Conservation (phyloP, 2,329 filamentous ascomycete genomes). For the Alternaria arborescens region DNA sequence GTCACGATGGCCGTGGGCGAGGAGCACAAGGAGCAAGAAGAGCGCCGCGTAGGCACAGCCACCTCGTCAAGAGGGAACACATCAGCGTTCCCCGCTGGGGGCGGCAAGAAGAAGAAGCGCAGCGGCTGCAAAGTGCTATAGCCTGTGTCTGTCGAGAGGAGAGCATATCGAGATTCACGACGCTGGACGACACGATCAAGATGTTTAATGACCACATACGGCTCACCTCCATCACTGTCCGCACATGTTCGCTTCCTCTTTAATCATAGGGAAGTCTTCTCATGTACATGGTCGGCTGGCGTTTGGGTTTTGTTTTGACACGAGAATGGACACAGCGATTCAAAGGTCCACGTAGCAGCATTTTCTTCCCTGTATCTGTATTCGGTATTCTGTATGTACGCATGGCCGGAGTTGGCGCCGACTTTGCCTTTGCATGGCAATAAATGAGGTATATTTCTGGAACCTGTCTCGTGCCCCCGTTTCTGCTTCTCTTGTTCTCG, state of each 20-base stretch:
- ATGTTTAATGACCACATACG: constrained; percentile 49
- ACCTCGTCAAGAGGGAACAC: constrained; percentile 26
- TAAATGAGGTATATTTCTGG: constrained; percentile 32
- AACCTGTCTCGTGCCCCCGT: background rate
- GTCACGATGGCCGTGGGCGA: constrained; percentile 89
- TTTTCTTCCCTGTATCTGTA: constrained; percentile 45
- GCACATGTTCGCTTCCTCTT: constrained; percentile 33
- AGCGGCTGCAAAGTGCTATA: constrained; percentile 52
- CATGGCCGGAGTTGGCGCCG: constrained; percentile 15
- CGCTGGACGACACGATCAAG: constrained; percentile 53
- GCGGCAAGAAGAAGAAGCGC: constrained; percentile 51
- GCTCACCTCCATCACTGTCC: constrained; percentile 38
- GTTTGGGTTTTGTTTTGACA: constrained; percentile 30
- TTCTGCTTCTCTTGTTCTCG: no score
- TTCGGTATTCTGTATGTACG: constrained; percentile 43
- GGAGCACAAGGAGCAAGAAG: constrained; percentile 54
- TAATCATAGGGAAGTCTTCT: constrained; percentile 23
- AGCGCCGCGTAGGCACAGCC: constrained; percentile 21
- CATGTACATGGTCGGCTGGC: constrained; percentile 37
- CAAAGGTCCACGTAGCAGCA: constrained; percentile 34
- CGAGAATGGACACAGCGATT: constrained; percentile 27
- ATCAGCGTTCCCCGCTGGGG: constrained; percentile 35
- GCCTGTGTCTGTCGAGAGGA: constrained; percentile 31
- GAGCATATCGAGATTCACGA: constrained; percentile 48
- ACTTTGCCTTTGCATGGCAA: constrained; percentile 20